Conservation (phyloP, 164 flowering plant genomes). For the Santalum album region DNA sequence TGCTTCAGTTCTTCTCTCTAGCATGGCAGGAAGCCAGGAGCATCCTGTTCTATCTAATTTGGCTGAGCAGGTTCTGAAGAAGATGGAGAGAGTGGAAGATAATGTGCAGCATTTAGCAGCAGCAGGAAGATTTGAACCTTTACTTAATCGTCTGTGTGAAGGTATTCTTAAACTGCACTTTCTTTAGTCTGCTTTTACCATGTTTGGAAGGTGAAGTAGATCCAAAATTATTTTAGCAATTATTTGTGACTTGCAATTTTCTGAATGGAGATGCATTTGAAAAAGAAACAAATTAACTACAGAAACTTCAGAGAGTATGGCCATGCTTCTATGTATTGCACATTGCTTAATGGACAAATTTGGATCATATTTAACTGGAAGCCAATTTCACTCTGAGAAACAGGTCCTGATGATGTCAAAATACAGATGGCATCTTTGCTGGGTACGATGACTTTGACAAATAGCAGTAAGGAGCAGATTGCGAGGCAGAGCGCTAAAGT, state of each 20-base stretch:
- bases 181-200: neutral
- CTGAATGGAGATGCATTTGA: too few species aligned
- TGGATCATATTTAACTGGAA: neutral
- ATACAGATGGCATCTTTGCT: slow-evolving; percentile 46
- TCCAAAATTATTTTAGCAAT: neutral
- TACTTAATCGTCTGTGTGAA: slow-evolving; percentile 40
- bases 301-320: neutral
- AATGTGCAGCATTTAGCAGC: slow-evolving; percentile 43
- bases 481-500: slow-evolving; percentile 36
- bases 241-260: neutral
- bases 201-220: neutral
- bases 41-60: slow-evolving; percentile 40
- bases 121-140: slow-evolving; percentile 60
- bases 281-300: too few species aligned
- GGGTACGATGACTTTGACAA: slow-evolving; percentile 47
- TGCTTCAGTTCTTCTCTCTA: slow-evolving; percentile 48
- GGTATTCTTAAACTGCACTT: slow-evolving; percentile 17
- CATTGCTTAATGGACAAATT: neutral
- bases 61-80: slow-evolving; percentile 44
- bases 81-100: slow-evolving; percentile 36
- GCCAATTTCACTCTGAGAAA: neutral
- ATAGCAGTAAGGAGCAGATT: slow-evolving; percentile 41
- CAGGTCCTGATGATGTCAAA: slow-evolving; percentile 43
- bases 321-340: neutral
- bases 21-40: slow-evolving; percentile 46